Evolutionary conservation across 495 filamentous ascomycete species (phyloP).

Genomic region (Aspergillus sclerotioniger): DNA sequence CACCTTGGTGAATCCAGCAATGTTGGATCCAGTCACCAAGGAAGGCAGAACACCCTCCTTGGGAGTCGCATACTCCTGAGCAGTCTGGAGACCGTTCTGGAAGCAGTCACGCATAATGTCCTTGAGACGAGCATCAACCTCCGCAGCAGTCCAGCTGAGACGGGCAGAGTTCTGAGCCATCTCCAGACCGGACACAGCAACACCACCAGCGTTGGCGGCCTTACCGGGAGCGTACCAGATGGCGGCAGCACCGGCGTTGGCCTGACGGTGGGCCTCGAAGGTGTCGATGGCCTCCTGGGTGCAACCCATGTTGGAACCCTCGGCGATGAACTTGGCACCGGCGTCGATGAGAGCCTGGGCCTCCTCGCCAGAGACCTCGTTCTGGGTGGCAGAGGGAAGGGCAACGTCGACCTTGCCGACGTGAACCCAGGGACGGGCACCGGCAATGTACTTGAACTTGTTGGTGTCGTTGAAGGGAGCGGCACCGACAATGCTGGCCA

Average conservation of each 20-base stretch:
- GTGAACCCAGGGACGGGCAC: slow-evolving; percentile 88
- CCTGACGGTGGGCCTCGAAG: slow-evolving; percentile 79
- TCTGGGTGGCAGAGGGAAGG: slow-evolving; percentile 92
- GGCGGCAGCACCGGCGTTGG: slow-evolving; percentile 61
- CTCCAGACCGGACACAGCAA: slow-evolving; percentile 95
- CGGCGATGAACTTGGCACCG: slow-evolving; percentile 85
- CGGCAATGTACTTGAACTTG: slow-evolving; percentile 84
- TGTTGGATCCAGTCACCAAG: slow-evolving; percentile 90
- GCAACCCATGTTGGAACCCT: slow-evolving; percentile 99
- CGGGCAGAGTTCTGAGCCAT: slow-evolving; percentile 97
- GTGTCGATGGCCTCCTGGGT: slow-evolving; percentile 92
- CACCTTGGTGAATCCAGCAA: slow-evolving; percentile 97
- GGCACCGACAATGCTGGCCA: slow-evolving; percentile 60
- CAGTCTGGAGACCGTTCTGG: slow-evolving; percentile 84
- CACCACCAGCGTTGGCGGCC: slow-evolving; percentile 96
- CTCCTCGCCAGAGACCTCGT: slow-evolving; percentile 91
- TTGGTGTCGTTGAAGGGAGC: slow-evolving; percentile 53
- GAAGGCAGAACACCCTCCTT: slow-evolving; percentile 81
- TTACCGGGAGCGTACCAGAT: slow-evolving; percentile 95
- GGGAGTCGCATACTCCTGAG: slow-evolving; percentile 78
- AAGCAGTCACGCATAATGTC: slow-evolving; percentile 93
- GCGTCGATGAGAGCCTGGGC: slow-evolving; percentile 73
- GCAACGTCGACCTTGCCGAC: slow-evolving; percentile 86
- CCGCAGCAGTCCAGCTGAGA: slow-evolving; percentile 78
- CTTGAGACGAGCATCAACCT: slow-evolving; percentile 91